Base-by-base conservation (phyloP, 768 basidiomycete species). In the Tubosaeta brunneosetosa region DNA sequence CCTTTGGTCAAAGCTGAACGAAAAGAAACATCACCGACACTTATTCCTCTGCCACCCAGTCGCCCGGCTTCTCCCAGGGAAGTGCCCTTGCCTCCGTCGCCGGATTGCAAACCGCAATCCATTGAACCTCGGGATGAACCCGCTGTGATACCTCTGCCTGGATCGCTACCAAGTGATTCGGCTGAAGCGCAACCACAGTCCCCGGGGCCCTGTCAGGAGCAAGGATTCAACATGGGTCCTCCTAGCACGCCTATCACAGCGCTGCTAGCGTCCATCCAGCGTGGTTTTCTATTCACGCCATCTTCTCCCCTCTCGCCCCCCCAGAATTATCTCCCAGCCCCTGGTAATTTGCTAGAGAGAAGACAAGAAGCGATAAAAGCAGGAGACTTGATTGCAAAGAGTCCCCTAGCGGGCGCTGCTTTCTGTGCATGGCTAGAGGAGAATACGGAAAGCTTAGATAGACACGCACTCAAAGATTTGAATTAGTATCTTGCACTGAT, bases 211-310 rank as follows among this genome's bases (percentile, higher is more conserved):
- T 49, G 42, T 41, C 50, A 51, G 12, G 51, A 43, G 14, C 49
- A 49, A 7, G 41, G 29, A 29, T 29, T 46, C 17, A 44, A 49
- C n/a, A 41, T 38, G 0, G 49, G 32, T 12, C 32, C 53, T 27
- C 67, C 68, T 4, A 80, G 74, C 55, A 87, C 86, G 29, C 86
- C 86, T 2, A 88, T 88, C 44, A 85, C 86, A 7, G 72, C 79
- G 9, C 75, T 88, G 29, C 68, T 84, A 42, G 71, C 75, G 14
- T 69, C 84, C 3, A 88, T 88, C 50, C 78, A 87, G 56, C 78
- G 75, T 14, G 86, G 85, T 31, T 88, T 88, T 65, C 65, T 83
- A n/a, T 77, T 81, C 57, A 82, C 84, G 4, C 85, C 84, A 14
- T 74, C 72, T n/a, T 75, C 79, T 1, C 82, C 83, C 2, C 71